Evolutionary conservation across 805 yeast species (phyloP).

Genomic region (Clavispora asparagi): DNA sequence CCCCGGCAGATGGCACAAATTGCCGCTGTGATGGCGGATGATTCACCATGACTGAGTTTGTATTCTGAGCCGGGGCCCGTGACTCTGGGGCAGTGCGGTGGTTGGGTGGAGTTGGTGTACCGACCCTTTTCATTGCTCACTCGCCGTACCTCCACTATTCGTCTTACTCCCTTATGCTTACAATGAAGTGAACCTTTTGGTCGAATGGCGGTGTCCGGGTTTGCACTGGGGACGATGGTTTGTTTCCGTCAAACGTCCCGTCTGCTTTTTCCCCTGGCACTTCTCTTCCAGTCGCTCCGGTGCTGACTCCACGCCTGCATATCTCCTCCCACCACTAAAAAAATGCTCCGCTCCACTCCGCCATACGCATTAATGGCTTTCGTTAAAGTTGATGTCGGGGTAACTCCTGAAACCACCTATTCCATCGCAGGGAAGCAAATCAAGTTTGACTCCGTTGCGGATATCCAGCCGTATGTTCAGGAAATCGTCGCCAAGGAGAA

Average conservation of each 20-base stretch:
- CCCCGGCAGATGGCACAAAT: not conserved
- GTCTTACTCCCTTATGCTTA: too few species aligned
- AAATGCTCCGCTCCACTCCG: not conserved
- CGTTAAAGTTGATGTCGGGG: slow-evolving; percentile 25
- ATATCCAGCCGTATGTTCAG: slow-evolving; percentile 64
- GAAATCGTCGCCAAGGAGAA: slow-evolving; percentile 40
- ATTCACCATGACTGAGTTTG: too few species aligned
- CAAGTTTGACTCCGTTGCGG: slow-evolving; percentile 68
- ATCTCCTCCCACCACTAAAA: not conserved
- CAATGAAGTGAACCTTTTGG: too few species aligned
- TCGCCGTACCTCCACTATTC: too few species aligned
- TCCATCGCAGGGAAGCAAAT: slow-evolving; percentile 71
- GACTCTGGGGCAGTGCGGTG: too few species aligned
- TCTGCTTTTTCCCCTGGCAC: too few species aligned
- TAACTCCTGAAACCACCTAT: slow-evolving; percentile 42
- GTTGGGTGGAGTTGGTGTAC: too few species aligned
- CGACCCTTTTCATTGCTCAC: too few species aligned
- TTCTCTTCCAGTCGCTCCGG: not conserved
- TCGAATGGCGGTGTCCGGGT: not conserved
- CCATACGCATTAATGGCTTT: slow-evolving; percentile 15
- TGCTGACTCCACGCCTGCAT: not conserved
- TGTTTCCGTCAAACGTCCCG: too few species aligned
- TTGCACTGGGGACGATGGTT: not conserved
- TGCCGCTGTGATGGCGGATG: too few species aligned
- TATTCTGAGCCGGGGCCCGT: too few species aligned